These are phyloP conservation scores for Cyberlindnera samutprakarnensis DNA, from an alignment of 805 yeast genomes.

Conservation along the genomic window DNA sequence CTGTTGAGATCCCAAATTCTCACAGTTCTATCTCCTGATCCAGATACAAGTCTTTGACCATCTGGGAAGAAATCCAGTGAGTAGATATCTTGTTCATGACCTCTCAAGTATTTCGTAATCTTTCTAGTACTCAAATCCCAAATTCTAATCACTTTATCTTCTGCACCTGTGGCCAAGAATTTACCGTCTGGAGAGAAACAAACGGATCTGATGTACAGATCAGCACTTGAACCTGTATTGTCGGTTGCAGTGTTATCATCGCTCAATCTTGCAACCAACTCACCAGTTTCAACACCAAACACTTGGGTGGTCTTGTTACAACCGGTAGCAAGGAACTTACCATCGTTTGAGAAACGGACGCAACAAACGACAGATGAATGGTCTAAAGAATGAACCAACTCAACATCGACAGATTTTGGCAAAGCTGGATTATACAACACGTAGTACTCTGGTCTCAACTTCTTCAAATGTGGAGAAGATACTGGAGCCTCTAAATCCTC, in stretches of 20 bases:
- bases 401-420: conserved; percentile 71
- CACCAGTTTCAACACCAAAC: conserved; percentile 87
- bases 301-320: conserved; percentile 95
- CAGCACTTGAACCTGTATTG: conserved; percentile 45
- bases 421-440: conserved; percentile 86
- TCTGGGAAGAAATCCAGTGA: conserved; percentile 92
- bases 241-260: conserved; percentile 58
- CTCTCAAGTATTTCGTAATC: conserved; percentile 78
- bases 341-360: conserved; percentile 86
- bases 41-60: conserved; percentile 88
- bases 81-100: conserved; percentile 97
- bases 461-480: conserved; percentile 71
- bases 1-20: conserved; percentile 92
- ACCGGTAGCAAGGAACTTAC: conserved; percentile 91
- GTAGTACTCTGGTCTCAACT: conserved; percentile 78
- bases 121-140: conserved; percentile 89
- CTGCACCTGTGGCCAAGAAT: conserved; percentile 90
- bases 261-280: conserved; percentile 73
- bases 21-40: conserved; percentile 94
- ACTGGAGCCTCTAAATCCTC: conserved; percentile 71
- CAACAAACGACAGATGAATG: conserved; percentile 96
- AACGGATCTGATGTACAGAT: conserved; percentile 88
- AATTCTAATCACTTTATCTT: conserved; percentile 83
- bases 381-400: conserved; percentile 80
- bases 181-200: conserved; percentile 95